A percentile compares a stretch with the other conserved stretches of the same genome.
Evolutionary conservation across 129 eudicot species (phyloP).

Genomic region (Gnaphalium uliginosum): DNA sequence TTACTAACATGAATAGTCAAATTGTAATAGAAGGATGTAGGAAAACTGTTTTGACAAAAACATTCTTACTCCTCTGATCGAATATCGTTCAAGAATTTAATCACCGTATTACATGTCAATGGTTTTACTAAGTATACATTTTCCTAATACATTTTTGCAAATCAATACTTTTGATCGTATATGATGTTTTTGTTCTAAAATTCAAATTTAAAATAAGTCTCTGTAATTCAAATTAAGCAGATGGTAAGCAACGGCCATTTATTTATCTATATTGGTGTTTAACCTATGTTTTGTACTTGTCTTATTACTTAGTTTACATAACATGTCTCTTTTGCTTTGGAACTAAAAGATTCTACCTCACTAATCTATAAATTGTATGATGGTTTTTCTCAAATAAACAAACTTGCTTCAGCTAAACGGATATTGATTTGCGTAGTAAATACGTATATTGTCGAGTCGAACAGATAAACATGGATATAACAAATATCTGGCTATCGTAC

Average conservation of each 20-base stretch:
- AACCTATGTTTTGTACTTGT: conserved; percentile 7
- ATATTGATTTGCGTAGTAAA: neutral
- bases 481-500: too few relatives aligned
- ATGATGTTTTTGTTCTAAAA: neutral
- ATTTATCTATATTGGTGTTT: neutral
- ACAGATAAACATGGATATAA: too few relatives aligned
- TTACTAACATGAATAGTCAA: neutral
- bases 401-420: neutral
- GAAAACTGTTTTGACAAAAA: neutral
- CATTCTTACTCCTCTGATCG: too few relatives aligned
- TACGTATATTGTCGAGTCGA: neutral
- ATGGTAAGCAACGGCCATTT: neutral
- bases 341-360: conserved; percentile 9
- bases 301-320: conserved; percentile 9
- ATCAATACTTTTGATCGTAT: neutral
- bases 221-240: conserved; percentile 9
- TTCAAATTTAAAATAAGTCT: conserved; percentile 10
- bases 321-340: conserved; percentile 17
- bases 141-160: neutral
- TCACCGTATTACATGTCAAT: neutral
- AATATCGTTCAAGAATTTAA: too few relatives aligned
- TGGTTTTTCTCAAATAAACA: neutral
- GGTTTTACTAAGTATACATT: neutral
- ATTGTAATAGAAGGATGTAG: too few relatives aligned
- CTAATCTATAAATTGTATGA: neutral